Evolutionary conservation across 1,139 yeast genomes (phyloP).

Genomic region (Yamadazyma siamensis): DNA sequence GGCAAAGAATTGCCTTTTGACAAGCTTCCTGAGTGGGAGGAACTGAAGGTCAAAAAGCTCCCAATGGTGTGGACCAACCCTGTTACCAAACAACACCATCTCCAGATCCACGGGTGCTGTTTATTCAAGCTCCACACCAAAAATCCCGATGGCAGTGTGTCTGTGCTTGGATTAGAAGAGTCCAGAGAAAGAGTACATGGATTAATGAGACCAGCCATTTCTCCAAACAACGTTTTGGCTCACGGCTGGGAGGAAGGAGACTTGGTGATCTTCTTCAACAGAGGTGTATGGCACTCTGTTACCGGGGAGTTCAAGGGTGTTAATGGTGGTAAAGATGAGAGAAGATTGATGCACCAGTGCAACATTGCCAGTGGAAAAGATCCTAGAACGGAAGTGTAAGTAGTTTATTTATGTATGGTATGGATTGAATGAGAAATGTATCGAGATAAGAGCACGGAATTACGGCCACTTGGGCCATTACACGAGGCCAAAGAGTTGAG

Average conservation of each 20-base stretch:
- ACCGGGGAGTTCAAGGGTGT: slow-evolving; percentile 74
- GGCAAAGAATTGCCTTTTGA: slow-evolving; percentile 65
- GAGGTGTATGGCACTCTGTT: slow-evolving; percentile 88
- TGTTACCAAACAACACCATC: slow-evolving; percentile 75
- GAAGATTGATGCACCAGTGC: slow-evolving; percentile 88
- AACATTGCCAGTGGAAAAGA: slow-evolving; percentile 80
- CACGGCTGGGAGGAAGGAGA: slow-evolving; percentile 84
- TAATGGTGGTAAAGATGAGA: slow-evolving; percentile 55
- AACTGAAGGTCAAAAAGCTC: slow-evolving; percentile 63
- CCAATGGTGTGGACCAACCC: slow-evolving; percentile 94
- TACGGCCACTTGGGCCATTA: too few species aligned
- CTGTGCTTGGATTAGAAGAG: slow-evolving; percentile 55
- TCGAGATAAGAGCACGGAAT: too few species aligned
- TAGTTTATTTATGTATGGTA: slow-evolving; percentile 1
- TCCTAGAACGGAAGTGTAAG: slow-evolving; percentile 35
- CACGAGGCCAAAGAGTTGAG: too few species aligned
- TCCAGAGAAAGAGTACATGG: slow-evolving; percentile 69
- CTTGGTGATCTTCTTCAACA: slow-evolving; percentile 76
- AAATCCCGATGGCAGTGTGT: slow-evolving; percentile 48
- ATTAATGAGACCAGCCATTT: slow-evolving; percentile 81
- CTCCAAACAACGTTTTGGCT: slow-evolving; percentile 69
- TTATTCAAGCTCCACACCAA: slow-evolving; percentile 62
- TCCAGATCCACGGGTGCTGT: slow-evolving; percentile 87
- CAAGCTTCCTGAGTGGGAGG: slow-evolving; percentile 79
- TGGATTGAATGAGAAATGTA: neutral